Evolutionary conservation across 2,329 filamentous ascomycete species (phyloP), one percentile per base, ranked within the genome.

Genomic region (Colletotrichum chlorophyti): DNA sequence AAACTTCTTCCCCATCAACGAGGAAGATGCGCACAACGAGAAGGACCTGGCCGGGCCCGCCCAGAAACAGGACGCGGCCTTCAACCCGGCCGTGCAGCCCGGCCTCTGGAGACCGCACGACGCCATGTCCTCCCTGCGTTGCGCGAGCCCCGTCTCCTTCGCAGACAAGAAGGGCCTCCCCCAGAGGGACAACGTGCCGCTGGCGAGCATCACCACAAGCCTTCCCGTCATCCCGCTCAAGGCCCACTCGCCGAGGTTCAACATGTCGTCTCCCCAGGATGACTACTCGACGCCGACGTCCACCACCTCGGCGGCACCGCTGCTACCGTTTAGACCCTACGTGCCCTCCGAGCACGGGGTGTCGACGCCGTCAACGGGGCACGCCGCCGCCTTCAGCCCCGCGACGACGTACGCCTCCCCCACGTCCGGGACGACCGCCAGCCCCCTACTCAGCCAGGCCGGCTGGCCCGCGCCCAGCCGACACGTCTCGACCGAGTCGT

Each of bases 1-100:
- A 0, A 65, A 68, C 32, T 75, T 76, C 65, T 74, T 74, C 64
- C 65, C 65, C 4, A 66, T 69, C 5, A 69, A 69, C 24, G 70
- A 71, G 12, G 70, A 73, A 34, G 53, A 58, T 12, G 47, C 37
- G 41, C 53, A 49, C 8, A 46, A 50, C 12, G 67, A 70, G 47
- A 65, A 65, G 42, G 41, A 47, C 6, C 48, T 58, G 50, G n/a
- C 62, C 32, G 15, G 64, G 31, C 31, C 61, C 24, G 29, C 60
- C 48, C 45, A 34, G 21, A 14, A 45, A 5, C 41, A 54, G 5
- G 17, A 27, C 35, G 31, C 2, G 40, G 15, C 37, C 42, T 10
- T 29, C 14, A 10, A 26, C 12, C 46, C 58, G 27, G 14, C 26
- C 24, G 23, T 24, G 5, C 40, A 41, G 9, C 29, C 11, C n/a